Evolutionary conservation across 345 rosid species (phyloP).

Genomic region (Populus tremula): DNA sequence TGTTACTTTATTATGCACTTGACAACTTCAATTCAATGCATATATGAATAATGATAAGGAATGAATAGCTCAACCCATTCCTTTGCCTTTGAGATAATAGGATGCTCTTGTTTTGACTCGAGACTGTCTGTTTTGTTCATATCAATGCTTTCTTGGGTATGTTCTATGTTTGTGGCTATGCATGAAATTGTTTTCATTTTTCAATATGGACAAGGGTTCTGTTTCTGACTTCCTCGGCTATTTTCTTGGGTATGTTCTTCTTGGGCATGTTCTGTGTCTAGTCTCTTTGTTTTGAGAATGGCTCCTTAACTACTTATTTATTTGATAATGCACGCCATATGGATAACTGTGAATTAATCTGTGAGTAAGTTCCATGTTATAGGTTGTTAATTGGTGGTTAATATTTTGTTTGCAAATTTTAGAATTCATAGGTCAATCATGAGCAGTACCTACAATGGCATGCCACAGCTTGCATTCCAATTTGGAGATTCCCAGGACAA

Average conservation of each 20-base stretch:
- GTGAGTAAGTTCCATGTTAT: background rate
- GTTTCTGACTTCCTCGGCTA: background rate
- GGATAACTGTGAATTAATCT: background rate
- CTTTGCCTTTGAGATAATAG: background rate
- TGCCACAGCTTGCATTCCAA: slow-evolving; percentile 37
- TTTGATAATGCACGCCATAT: background rate
- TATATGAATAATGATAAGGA: background rate
- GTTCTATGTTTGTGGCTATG: background rate
- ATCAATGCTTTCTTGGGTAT: background rate
- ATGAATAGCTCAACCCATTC: background rate
- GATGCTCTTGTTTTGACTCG: background rate
- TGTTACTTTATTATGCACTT: background rate
- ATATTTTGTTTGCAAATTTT: slow-evolving; percentile 25
- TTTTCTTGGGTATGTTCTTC: background rate
- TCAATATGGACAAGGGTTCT: background rate
- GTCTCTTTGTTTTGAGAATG: background rate
- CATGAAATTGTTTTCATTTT: background rate
- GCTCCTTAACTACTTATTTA: background rate
- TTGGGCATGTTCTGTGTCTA: too few species aligned
- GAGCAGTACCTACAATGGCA: slow-evolving; percentile 45
- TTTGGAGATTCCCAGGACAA: slow-evolving; percentile 28
- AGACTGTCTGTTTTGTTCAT: background rate
- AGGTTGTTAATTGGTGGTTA: slow-evolving; percentile 6
- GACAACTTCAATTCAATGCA: background rate
- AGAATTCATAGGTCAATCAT: slow-evolving; percentile 69